Evolutionary conservation across 805 yeast species (phyloP).

Genomic region (Schwanniomyces yamadae): DNA sequence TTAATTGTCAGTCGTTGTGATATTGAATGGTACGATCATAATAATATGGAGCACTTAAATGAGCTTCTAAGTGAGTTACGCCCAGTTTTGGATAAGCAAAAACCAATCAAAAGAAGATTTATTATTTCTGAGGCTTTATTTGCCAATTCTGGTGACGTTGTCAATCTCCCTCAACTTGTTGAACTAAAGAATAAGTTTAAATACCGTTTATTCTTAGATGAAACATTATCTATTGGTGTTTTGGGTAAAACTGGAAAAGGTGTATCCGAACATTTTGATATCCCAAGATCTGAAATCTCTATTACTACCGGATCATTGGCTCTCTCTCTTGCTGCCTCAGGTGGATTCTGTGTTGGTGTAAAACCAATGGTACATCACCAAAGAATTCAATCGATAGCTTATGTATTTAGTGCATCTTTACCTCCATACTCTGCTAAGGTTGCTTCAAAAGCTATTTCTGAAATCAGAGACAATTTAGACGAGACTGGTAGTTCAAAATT

Average conservation of each 20-base stretch:
- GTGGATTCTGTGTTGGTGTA: constrained; percentile 92
- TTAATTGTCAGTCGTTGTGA: constrained; percentile 82
- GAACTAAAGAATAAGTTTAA: constrained; percentile 79
- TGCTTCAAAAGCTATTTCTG: constrained; percentile 51
- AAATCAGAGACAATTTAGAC: constrained; percentile 40
- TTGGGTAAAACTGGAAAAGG: constrained; percentile 87
- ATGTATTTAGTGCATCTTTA: constrained; percentile 89
- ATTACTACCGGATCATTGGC: constrained; percentile 89
- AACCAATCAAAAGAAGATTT: constrained; percentile 83
- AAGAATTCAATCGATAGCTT: constrained; percentile 84
- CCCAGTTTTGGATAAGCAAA: constrained; percentile 59
- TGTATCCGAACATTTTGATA: constrained; percentile 65
- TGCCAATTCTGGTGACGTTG: constrained; percentile 77
- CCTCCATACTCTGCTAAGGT: constrained; percentile 87
- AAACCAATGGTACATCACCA: constrained; percentile 85
- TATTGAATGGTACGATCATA: constrained; percentile 81
- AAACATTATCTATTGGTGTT: constrained; percentile 81
- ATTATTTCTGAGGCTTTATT: constrained; percentile 90
- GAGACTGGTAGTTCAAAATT: constrained; percentile 34
- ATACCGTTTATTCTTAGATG: constrained; percentile 85
- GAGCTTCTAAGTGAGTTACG: constrained; percentile 59
- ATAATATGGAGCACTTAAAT: constrained; percentile 82
- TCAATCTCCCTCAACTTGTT: constrained; percentile 64
- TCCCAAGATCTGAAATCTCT: constrained; percentile 73
- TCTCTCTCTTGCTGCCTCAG: constrained; percentile 75